Evolutionary conservation across 257 asterid genomes (phyloP).

Genomic region (Oldenlandia corymbosa): DNA sequence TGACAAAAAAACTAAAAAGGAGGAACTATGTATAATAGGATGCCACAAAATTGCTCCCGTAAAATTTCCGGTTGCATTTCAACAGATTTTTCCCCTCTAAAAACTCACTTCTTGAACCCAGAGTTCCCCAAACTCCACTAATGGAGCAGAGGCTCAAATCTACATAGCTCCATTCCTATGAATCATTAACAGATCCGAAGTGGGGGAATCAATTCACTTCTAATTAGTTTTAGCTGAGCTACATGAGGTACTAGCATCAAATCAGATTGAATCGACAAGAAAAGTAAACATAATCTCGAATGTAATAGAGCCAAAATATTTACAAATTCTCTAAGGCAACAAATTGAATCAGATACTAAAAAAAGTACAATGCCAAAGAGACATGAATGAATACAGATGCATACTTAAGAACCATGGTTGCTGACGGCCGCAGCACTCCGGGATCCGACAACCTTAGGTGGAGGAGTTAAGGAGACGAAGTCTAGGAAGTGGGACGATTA

Average conservation of each 20-base stretch:
- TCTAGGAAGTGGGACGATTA: background rate
- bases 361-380: background rate
- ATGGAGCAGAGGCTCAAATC: background rate
- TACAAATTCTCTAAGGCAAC: background rate
- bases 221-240: background rate
- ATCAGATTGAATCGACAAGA: background rate
- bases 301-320: background rate
- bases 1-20: too few species aligned
- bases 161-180: background rate
- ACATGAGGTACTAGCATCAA: background rate
- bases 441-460: too few species aligned
- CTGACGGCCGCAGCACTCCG: slow-evolving; percentile 10
- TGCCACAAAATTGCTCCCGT: background rate
- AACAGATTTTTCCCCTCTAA: too few species aligned
- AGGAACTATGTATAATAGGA: too few species aligned
- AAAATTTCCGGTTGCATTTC: too few species aligned
- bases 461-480: too few species aligned
- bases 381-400: background rate
- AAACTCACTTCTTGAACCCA: too few species aligned
- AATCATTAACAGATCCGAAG: background rate
- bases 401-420: slow-evolving; percentile 49
- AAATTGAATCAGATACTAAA: background rate
- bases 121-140: background rate
- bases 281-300: too few species aligned
- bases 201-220: too few species aligned